These are phyloP conservation scores for Urostyla sp. DNA, from an alignment of 73 alveolate species.

Conservation along the genomic window DNA sequence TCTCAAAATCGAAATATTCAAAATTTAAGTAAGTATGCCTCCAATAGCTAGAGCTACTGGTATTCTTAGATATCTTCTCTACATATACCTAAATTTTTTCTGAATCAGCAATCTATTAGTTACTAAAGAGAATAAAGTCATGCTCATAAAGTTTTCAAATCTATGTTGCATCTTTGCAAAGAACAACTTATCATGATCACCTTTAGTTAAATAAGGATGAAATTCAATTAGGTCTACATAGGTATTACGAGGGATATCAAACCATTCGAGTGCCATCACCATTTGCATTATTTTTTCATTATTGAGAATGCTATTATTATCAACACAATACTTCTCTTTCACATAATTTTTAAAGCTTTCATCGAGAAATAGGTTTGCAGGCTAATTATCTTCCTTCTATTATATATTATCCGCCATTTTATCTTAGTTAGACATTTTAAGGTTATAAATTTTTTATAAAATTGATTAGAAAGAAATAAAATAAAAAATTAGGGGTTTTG, in stretches of 20 bases:
- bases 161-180: slow-evolving; percentile 48
- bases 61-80: slow-evolving; percentile 36
- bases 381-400: slow-evolving; percentile 14
- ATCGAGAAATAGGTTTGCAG: slow-evolving; percentile 33
- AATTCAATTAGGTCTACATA: slow-evolving; percentile 46
- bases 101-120: slow-evolving; percentile 38
- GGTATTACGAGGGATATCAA: slow-evolving; percentile 58
- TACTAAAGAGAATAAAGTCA: slow-evolving; percentile 10
- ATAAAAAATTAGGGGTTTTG: not conserved
- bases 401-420: slow-evolving; percentile 1
- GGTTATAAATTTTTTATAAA: not conserved
- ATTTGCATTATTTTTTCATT: slow-evolving; percentile 24
- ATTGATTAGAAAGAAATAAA: not conserved
- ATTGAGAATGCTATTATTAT: not conserved
- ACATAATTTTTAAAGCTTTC: slow-evolving; percentile 60
- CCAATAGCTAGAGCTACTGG: slow-evolving; percentile 40
- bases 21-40: slow-evolving; percentile 17
- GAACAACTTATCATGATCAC: slow-evolving; percentile 42
- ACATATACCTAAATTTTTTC: not conserved
- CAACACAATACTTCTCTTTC: slow-evolving; percentile 53
- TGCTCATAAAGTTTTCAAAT: slow-evolving; percentile 28
- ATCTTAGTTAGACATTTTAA: not conserved
- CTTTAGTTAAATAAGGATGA: slow-evolving; percentile 66
- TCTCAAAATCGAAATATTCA: slow-evolving; percentile 48
- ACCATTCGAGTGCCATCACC: slow-evolving; percentile 75